Conservation (phyloP, 345 rosid species). For the Linum usitatissimum region DNA sequence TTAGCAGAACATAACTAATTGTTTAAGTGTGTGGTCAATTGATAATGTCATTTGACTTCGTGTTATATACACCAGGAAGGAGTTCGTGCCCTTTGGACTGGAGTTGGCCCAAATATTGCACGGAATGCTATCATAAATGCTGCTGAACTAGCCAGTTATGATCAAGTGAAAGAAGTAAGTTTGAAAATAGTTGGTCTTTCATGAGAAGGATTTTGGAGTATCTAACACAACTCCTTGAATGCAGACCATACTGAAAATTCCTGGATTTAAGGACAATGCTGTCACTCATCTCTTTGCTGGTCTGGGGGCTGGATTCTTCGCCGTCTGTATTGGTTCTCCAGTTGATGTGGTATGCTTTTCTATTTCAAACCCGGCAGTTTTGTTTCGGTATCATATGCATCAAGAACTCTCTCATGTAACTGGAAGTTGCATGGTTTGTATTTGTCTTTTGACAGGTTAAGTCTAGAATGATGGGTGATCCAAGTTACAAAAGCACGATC, state of each 20-base stretch:
- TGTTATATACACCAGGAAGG: constrained; percentile 47
- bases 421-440: not conserved
- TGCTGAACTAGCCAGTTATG: constrained; percentile 97
- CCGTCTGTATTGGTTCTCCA: constrained; percentile 92
- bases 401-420: not conserved
- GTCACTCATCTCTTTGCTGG: constrained; percentile 82
- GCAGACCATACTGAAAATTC: constrained; percentile 96
- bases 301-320: constrained; percentile 87
- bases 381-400: constrained; percentile 3
- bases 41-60: not conserved
- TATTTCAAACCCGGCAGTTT: constrained; percentile 10
- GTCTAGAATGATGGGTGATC: constrained; percentile 99
- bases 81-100: constrained; percentile 78
- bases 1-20: not conserved
- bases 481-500: constrained; percentile 68
- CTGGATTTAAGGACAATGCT: constrained; percentile 70
- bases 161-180: constrained; percentile 76
- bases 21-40: not conserved
- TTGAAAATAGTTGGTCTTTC: not conserved
- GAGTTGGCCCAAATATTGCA: constrained; percentile 92
- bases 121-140: constrained; percentile 93
- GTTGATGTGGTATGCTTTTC: constrained; percentile 62
- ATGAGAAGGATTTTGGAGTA: constrained; percentile 1
- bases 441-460: constrained; percentile 46
- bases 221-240: constrained; percentile 26